Evolutionary conservation across 1,139 yeast genomes (phyloP).

Genomic region (Saccharomyces pastorianus): DNA sequence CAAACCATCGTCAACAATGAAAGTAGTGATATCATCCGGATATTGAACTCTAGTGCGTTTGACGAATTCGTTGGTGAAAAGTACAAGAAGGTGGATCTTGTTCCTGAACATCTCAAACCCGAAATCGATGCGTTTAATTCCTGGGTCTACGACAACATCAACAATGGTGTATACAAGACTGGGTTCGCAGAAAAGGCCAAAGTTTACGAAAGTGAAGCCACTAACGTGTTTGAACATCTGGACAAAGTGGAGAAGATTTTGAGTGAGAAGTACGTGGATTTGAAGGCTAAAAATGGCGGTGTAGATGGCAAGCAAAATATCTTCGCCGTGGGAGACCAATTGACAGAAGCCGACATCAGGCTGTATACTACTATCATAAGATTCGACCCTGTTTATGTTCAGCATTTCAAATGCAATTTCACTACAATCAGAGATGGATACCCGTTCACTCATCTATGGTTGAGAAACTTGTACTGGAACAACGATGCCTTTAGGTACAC

Average conservation of each 20-base stretch:
- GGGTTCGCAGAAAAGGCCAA: conserved; percentile 86
- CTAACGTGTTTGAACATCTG: conserved; percentile 56
- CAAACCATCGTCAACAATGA: conserved; percentile 85
- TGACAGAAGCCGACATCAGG: conserved; percentile 88
- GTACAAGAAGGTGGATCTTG: conserved; percentile 46
- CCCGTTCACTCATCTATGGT: conserved; percentile 73
- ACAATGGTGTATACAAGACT: conserved; percentile 89
- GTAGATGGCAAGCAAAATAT: conserved; percentile 19
- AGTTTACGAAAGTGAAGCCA: conserved; percentile 68
- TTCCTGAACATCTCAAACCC: conserved; percentile 47
- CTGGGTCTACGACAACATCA: conserved; percentile 82
- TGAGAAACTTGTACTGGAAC: conserved; percentile 81
- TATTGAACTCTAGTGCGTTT: conserved; percentile 62
- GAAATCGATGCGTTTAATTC: conserved; percentile 69
- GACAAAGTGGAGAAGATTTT: conserved; percentile 69
- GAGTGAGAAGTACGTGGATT: conserved; percentile 37
- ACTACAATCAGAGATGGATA: conserved; percentile 73
- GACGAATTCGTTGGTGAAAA: conserved; percentile 43
- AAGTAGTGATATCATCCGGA: conserved; percentile 79
- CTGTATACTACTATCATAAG: conserved; percentile 76
- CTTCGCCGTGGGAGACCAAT: conserved; percentile 47
- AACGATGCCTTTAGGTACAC: conserved; percentile 67
- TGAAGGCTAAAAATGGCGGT: conserved; percentile 25
- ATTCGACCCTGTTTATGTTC: conserved; percentile 86
- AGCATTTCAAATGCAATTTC: conserved; percentile 89